Percentiles rank a stretch among this genome's conserved stretches.
These are phyloP conservation scores for Barnettozyma siamensis DNA, from an alignment of 805 yeast genomes.

Conservation along the genomic window DNA sequence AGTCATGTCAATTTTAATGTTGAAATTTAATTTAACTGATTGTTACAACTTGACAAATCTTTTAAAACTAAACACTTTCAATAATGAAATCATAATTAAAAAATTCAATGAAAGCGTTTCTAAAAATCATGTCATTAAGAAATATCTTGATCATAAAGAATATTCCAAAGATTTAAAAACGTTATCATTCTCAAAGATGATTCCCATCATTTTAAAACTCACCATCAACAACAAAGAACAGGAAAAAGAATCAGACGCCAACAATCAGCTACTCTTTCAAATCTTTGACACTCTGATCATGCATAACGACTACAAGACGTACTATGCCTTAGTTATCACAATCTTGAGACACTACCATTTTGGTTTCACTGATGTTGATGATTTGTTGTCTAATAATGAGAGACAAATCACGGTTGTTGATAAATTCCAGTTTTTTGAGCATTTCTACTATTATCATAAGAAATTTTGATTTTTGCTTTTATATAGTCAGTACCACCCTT, in stretches of 20 bases:
- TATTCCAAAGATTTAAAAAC: slow-evolving; percentile 8
- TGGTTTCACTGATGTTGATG: slow-evolving; percentile 37
- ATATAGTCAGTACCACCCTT: too few species aligned
- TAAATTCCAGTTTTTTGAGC: slow-evolving; percentile 18
- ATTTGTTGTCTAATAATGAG: slow-evolving; percentile 13
- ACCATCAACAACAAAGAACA: not conserved
- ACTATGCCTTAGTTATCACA: slow-evolving; percentile 34
- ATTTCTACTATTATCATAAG: slow-evolving; percentile 16
- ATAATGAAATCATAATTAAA: slow-evolving; percentile 8
- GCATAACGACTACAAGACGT: slow-evolving; percentile 31
- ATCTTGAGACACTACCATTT: slow-evolving; percentile 45
- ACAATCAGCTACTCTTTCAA: slow-evolving; percentile 13
- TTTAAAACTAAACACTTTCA: slow-evolving; percentile 14
- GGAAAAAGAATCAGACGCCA: slow-evolving; percentile 7
- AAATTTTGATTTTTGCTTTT: slow-evolving; percentile 21
- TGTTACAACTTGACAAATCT: slow-evolving; percentile 17
- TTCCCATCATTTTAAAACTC: slow-evolving; percentile 8
- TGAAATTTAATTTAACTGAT: slow-evolving; percentile 20
- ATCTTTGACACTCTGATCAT: slow-evolving; percentile 18
- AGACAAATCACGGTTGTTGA: slow-evolving; percentile 13
- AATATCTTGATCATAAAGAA: slow-evolving; percentile 9
- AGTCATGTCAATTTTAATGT: slow-evolving; percentile 22
- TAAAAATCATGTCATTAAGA: slow-evolving; percentile 12
- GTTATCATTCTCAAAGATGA: slow-evolving; percentile 8
- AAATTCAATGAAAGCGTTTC: slow-evolving; percentile 18